Conservation (phyloP, 2,329 filamentous ascomycete genomes). For the Boeremia lycopersici region DNA sequence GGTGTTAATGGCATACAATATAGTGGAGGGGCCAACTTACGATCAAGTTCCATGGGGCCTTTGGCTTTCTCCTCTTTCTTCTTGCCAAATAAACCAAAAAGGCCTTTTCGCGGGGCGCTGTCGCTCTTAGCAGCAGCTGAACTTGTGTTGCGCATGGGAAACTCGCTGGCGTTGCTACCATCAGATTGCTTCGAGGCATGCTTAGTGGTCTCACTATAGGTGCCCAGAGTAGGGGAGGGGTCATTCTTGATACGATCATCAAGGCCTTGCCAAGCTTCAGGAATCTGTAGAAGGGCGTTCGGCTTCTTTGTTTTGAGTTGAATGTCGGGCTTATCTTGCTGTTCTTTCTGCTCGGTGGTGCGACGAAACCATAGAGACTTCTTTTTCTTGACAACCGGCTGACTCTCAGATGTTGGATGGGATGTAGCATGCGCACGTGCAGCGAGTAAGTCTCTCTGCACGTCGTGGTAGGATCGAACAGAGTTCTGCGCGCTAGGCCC, state of each 20-base stretch:
- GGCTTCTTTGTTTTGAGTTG: constrained; percentile 36
- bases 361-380: constrained; percentile 55
- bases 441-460: constrained; percentile 28
- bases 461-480: constrained; percentile 28
- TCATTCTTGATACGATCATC: constrained; percentile 43
- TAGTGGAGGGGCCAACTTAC: constrained; percentile 40
- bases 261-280: constrained; percentile 44
- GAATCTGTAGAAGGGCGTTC: constrained; percentile 37
- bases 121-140: constrained; percentile 47
- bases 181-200: constrained; percentile 31
- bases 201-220: constrained; percentile 15
- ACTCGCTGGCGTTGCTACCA: constrained; percentile 48
- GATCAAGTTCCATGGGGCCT: constrained; percentile 39
- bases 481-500: constrained; percentile 17
- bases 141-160: constrained; percentile 49
- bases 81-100: constrained; percentile 61
- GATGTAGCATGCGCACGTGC: constrained; percentile 18
- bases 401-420: constrained; percentile 30
- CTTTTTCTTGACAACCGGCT: constrained; percentile 48
- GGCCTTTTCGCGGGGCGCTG: constrained; percentile 47
- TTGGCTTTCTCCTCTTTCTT: constrained; percentile 51
- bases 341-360: constrained; percentile 40
- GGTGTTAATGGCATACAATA: constrained; percentile 12
- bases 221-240: constrained; percentile 2
- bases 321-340: constrained; percentile 32